These are phyloP conservation scores for Leccinum truebloodii DNA, from an alignment of 768 basidiomycete genomes.

Conservation along the genomic window DNA sequence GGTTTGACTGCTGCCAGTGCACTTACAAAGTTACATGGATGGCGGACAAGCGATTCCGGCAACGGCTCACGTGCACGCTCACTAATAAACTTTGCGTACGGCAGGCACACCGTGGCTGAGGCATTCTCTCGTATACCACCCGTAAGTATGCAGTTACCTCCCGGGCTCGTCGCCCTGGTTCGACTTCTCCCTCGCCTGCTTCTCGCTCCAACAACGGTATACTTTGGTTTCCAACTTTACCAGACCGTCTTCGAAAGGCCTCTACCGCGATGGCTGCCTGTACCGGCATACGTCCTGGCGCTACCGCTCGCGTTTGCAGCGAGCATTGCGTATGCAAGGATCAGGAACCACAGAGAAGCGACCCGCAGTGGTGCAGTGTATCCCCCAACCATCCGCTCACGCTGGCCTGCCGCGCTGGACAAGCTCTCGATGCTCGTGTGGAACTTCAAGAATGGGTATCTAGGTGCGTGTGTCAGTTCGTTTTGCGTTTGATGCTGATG, in stretches of 20 bases:
- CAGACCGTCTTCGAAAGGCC: neutral
- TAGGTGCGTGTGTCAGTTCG: constrained; percentile 35
- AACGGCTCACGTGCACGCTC: too few relatives aligned
- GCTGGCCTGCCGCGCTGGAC: constrained; percentile 48
- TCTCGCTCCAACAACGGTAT: constrained; percentile 20
- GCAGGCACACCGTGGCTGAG: too few relatives aligned
- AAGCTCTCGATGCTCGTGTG: constrained; percentile 40
- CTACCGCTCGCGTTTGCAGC: constrained; percentile 25
- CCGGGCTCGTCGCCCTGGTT: constrained; percentile 35
- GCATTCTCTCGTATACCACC: too few relatives aligned
- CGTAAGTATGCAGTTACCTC: constrained; percentile 21
- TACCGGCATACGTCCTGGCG: constrained; percentile 24
- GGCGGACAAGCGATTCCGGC: too few relatives aligned
- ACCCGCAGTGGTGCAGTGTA: constrained; percentile 47
- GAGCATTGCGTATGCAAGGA: constrained; percentile 42
- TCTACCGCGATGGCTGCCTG: constrained; percentile 13
- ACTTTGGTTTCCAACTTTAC: constrained; percentile 14
- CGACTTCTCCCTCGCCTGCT: constrained; percentile 31
- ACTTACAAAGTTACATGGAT: too few relatives aligned
- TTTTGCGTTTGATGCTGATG: too few relatives aligned
- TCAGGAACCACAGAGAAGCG: constrained; percentile 46
- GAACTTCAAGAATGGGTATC: constrained; percentile 47
- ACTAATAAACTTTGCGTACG: too few relatives aligned
- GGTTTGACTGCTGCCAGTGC: too few relatives aligned
- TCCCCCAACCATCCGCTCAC: constrained; percentile 40